These are phyloP conservation scores for Suillus americanus DNA, from an alignment of 768 basidiomycete genomes.

Conservation along the genomic window DNA sequence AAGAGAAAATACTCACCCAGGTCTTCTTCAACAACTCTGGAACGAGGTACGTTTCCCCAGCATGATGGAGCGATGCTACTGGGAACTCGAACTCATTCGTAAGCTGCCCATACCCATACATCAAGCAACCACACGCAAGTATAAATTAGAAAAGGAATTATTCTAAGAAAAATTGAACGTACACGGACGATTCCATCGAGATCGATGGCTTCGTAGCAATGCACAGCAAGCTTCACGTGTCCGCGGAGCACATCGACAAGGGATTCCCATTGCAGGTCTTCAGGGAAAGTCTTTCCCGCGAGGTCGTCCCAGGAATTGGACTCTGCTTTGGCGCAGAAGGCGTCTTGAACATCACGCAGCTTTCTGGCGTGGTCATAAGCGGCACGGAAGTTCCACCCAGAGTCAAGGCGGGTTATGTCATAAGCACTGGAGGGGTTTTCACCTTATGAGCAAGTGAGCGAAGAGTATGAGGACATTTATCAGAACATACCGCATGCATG, in stretches of 20 bases:
- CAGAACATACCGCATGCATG: slow-evolving; percentile 41
- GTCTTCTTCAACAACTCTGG: slow-evolving; percentile 72
- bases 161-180: slow-evolving; percentile 22
- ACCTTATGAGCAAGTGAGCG: slow-evolving; percentile 15
- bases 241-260: slow-evolving; percentile 78
- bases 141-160: background rate
- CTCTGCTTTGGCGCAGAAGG: slow-evolving; percentile 65
- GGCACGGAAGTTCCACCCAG: slow-evolving; percentile 73
- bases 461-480: background rate
- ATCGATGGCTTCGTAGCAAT: slow-evolving; percentile 63
- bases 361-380: slow-evolving; percentile 77
- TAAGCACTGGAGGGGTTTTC: slow-evolving; percentile 39
- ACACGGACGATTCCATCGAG: slow-evolving; percentile 73
- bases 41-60: slow-evolving; percentile 81
- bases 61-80: slow-evolving; percentile 76
- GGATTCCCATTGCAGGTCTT: slow-evolving; percentile 74
- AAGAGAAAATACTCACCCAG: slow-evolving; percentile 43
- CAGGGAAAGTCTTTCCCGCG: slow-evolving; percentile 42
- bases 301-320: slow-evolving; percentile 39
- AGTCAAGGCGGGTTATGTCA: slow-evolving; percentile 69
- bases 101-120: slow-evolving; percentile 40
- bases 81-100: slow-evolving; percentile 85
- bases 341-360: slow-evolving; percentile 68
- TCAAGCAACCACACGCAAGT: background rate
- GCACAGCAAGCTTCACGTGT: slow-evolving; percentile 53